Evolutionary conservation across 208 protist species (phyloP).

Genomic region (Plasmodiophora brassicae): DNA sequence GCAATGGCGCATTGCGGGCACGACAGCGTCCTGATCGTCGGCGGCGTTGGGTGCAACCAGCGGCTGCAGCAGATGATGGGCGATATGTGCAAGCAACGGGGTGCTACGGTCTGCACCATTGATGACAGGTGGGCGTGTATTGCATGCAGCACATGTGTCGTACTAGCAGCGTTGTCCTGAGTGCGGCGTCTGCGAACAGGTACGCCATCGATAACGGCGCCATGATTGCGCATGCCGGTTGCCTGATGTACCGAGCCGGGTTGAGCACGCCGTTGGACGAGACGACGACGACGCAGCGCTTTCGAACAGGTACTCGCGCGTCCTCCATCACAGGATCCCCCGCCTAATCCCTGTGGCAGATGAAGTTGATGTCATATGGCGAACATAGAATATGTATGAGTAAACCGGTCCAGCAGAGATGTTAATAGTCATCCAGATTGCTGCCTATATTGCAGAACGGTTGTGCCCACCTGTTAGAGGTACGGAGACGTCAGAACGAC

Average conservation of each 20-base stretch:
- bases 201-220: conserved; percentile 99
- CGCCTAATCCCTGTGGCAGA: too few species aligned
- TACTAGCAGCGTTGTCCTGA: conserved; percentile 59
- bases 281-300: conserved; percentile 1
- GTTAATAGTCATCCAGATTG: too few species aligned
- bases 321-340: too few species aligned
- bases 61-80: conserved; percentile 89
- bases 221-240: conserved; percentile 96
- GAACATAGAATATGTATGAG: too few species aligned
- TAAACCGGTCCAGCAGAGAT: too few species aligned
- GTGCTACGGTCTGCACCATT: conserved; percentile 43
- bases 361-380: too few species aligned
- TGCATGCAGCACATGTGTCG: not conserved
- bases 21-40: conserved; percentile 93
- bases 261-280: not conserved
- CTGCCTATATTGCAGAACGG: too few species aligned
- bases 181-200: conserved; percentile 82
- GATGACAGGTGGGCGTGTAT: conserved; percentile 34
- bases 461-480: too few species aligned
- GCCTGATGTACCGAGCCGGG: conserved; percentile 4
- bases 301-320: not conserved
- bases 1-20: conserved; percentile 93
- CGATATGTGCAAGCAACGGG: conserved; percentile 43
- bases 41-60: conserved; percentile 96
- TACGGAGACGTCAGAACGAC: too few species aligned